These are phyloP conservation scores for Amanita fuliginea DNA, from an alignment of 768 basidiomycete species.

Conservation along the genomic window DNA sequence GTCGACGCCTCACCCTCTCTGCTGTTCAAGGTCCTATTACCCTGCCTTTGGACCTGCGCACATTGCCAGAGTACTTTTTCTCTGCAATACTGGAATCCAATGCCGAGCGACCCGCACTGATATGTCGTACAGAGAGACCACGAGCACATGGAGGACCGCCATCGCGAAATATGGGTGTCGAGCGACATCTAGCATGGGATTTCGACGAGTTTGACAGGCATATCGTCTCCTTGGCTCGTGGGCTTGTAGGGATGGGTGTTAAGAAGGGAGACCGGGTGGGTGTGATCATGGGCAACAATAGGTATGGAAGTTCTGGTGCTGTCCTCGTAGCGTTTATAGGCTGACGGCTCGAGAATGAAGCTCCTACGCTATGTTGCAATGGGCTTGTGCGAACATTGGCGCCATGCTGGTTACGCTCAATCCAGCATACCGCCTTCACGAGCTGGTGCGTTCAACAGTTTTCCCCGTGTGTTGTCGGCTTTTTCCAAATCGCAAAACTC, in stretches of 20 bases:
- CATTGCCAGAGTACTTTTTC: conserved; percentile 52
- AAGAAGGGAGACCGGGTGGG: conserved; percentile 68
- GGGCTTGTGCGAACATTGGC: conserved; percentile 82
- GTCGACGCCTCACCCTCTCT: conserved; percentile 29
- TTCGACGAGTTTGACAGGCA: conserved; percentile 61
- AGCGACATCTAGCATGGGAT: conserved; percentile 56
- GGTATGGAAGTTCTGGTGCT: conserved; percentile 29
- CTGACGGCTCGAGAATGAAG: conserved; percentile 21
- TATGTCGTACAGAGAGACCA: conserved; percentile 49
- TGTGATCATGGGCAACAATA: conserved; percentile 79
- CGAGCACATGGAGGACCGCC: conserved; percentile 50
- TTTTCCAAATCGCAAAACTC: neutral
- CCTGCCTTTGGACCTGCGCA: conserved; percentile 43
- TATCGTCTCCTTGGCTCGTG: conserved; percentile 58
- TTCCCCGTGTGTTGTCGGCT: neutral
- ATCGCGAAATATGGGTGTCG: conserved; percentile 36
- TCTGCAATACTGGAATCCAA: conserved; percentile 41
- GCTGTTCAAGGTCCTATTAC: conserved; percentile 44
- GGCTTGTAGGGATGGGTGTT: conserved; percentile 59
- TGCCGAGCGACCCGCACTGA: conserved; percentile 45
- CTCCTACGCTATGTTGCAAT: conserved; percentile 72
- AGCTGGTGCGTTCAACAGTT: conserved; percentile 49
- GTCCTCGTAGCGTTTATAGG: neutral
- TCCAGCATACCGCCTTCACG: conserved; percentile 63
- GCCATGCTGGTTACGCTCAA: conserved; percentile 77